Evolutionary conservation across 2,329 filamentous ascomycete species (phyloP).

Genomic region (Diaporthe australafricana): DNA sequence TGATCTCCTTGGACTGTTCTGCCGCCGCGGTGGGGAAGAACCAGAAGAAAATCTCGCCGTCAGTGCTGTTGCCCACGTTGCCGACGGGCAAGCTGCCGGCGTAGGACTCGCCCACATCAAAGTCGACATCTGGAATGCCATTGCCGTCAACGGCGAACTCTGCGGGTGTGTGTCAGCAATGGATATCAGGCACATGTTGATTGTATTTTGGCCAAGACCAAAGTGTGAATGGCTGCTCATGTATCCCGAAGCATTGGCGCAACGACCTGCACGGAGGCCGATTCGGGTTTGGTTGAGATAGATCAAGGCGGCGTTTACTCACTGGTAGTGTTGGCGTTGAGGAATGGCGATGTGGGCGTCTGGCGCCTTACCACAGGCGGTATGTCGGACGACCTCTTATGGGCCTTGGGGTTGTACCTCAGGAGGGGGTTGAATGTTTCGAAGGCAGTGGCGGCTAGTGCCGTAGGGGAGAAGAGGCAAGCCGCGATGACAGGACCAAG

Average conservation of each 20-base stretch:
- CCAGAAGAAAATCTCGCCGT: conserved; percentile 70
- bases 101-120: conserved; percentile 72
- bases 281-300: not conserved
- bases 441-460: conserved; percentile 12
- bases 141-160: conserved; percentile 71
- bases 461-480: conserved; percentile 7
- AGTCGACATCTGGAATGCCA: conserved; percentile 71
- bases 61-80: conserved; percentile 52
- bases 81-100: conserved; percentile 68
- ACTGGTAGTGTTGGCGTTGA: conserved; percentile 44
- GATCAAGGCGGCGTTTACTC: not conserved
- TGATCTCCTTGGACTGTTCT: conserved; percentile 61
- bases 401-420: not conserved
- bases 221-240: not conserved
- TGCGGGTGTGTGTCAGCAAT: conserved; percentile 41
- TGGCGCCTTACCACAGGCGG: conserved; percentile 23
- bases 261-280: not conserved
- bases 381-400: not conserved
- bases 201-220: not conserved
- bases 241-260: not conserved
- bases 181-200: not conserved
- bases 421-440: conserved; percentile 33
- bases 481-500: not conserved
- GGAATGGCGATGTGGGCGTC: conserved; percentile 35
- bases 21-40: conserved; percentile 68